Evolutionary conservation across 139 green algal species (phyloP).

Genomic region (Picochlorum sp.): DNA sequence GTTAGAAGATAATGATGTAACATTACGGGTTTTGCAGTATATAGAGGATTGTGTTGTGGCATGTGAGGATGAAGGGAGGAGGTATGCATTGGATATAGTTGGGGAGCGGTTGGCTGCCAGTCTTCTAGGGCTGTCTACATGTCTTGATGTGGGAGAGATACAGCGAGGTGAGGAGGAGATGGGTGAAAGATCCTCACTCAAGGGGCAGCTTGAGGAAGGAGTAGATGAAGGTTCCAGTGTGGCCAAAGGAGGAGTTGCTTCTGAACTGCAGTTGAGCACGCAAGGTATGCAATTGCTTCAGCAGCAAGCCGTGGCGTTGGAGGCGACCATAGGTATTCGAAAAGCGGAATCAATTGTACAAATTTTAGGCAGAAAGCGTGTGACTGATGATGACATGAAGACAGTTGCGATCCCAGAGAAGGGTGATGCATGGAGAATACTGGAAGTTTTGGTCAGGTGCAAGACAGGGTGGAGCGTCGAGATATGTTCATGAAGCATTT

Average conservation of each 20-base stretch:
- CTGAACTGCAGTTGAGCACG: not conserved
- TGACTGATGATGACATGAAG: slow-evolving; percentile 10
- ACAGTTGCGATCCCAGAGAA: not conserved
- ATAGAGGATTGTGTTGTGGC: too few species aligned
- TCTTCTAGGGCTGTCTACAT: too few species aligned
- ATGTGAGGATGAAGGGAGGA: too few species aligned
- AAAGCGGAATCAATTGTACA: slow-evolving; percentile 13
- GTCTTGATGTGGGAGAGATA: not conserved
- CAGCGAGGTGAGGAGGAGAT: not conserved
- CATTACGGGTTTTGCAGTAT: too few species aligned
- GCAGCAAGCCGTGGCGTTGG: slow-evolving; percentile 31
- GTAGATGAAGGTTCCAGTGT: not conserved
- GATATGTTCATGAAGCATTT: slow-evolving; percentile 39
- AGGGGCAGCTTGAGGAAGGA: too few species aligned
- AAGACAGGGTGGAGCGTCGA: slow-evolving; percentile 10
- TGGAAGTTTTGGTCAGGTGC: slow-evolving; percentile 33
- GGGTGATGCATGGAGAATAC: slow-evolving; percentile 21
- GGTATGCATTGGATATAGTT: too few species aligned
- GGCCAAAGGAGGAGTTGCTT: not conserved
- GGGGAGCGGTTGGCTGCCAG: too few species aligned
- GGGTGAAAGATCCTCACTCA: too few species aligned
- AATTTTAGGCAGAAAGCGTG: slow-evolving; percentile 17
- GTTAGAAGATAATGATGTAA: too few species aligned
- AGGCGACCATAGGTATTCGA: slow-evolving; percentile 22
- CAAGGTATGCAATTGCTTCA: slow-evolving; percentile 23